phyloP scores from a whole-genome alignment of 2,329 filamentous ascomycete species.

The Penicillium expansum region DNA sequence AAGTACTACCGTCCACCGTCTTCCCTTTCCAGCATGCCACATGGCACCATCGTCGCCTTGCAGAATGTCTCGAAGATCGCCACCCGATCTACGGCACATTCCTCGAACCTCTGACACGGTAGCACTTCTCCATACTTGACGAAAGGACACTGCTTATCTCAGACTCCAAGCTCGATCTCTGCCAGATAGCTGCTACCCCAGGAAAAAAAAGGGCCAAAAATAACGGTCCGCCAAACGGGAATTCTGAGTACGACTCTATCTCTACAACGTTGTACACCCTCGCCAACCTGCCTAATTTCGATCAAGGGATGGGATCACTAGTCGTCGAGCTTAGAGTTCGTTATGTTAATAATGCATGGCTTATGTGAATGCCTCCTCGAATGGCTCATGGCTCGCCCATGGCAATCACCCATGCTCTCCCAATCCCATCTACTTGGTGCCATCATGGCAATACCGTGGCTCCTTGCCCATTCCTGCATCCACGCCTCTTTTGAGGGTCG shows the following conservation, averaged over 20 bases:
- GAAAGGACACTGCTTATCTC: background rate
- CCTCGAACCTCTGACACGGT: conserved; percentile 19
- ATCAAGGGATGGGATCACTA: conserved; percentile 17
- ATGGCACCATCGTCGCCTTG: conserved; percentile 26
- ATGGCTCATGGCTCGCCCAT: conserved; percentile 3
- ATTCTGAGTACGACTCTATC: conserved; percentile 9
- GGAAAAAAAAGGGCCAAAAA: background rate
- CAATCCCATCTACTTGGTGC: background rate
- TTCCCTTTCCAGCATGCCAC: conserved; percentile 16
- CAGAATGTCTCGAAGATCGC: conserved; percentile 23
- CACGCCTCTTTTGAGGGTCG: conserved; percentile 2
- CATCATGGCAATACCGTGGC: conserved; percentile 2
- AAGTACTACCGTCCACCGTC: conserved; percentile 12
- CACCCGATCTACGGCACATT: conserved; percentile 22
- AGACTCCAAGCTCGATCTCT: background rate
- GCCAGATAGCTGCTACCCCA: background rate
- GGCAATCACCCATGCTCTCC: conserved; percentile 1
- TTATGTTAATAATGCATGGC: conserved; percentile 16
- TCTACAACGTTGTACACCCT: background rate
- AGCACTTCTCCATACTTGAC: conserved; percentile 26
- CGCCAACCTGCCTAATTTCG: background rate
- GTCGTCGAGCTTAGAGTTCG: conserved; percentile 7
- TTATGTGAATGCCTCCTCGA: background rate
- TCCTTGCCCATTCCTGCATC: conserved; percentile 1
- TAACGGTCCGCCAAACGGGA: background rate